phyloP scores from a whole-genome alignment of 148 eudicot species.

The Chenopodium album region DNA sequence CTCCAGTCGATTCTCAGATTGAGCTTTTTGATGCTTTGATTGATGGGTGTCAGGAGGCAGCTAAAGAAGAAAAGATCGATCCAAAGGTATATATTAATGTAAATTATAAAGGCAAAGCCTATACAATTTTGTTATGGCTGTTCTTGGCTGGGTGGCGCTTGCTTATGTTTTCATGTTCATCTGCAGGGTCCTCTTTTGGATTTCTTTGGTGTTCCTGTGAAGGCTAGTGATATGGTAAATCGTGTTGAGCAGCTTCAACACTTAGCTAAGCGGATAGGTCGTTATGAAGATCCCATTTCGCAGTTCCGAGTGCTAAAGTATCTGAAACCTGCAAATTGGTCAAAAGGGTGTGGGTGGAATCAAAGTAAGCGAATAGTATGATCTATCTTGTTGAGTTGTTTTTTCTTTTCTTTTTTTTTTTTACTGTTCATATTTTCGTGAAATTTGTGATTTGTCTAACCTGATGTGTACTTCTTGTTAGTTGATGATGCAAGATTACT shows the following conservation, averaged over 20 bases:
- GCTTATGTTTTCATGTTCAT: conserved; percentile 21
- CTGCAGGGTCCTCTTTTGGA: conserved; percentile 86
- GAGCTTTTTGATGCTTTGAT: conserved; percentile 87
- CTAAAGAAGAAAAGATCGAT: conserved; percentile 56
- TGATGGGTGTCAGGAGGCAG: conserved; percentile 94
- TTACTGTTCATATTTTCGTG: conserved; percentile 9
- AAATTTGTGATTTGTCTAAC: conserved; percentile 4
- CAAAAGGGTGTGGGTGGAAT: conserved; percentile 99
- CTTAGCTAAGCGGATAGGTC: conserved; percentile 78
- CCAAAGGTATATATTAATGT: conserved; percentile 52
- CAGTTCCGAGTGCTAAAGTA: conserved; percentile 82
- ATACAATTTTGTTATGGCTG: background rate
- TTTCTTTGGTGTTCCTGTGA: conserved; percentile 95
- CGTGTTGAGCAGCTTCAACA: conserved; percentile 94
- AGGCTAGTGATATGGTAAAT: conserved; percentile 79
- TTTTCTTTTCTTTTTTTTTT: background rate
- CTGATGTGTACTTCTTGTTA: conserved; percentile 22
- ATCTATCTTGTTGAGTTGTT: background rate
- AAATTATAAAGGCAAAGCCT: background rate
- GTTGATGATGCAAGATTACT: conserved; percentile 98
- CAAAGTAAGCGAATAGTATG: conserved; percentile 57
- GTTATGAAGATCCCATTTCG: conserved; percentile 68
- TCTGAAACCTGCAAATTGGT: conserved; percentile 97
- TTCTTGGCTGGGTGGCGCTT: background rate
- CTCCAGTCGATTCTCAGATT: conserved; percentile 85